Conservation (phyloP, 2,329 filamentous ascomycete species). For the Verticillium tricorpus region DNA sequence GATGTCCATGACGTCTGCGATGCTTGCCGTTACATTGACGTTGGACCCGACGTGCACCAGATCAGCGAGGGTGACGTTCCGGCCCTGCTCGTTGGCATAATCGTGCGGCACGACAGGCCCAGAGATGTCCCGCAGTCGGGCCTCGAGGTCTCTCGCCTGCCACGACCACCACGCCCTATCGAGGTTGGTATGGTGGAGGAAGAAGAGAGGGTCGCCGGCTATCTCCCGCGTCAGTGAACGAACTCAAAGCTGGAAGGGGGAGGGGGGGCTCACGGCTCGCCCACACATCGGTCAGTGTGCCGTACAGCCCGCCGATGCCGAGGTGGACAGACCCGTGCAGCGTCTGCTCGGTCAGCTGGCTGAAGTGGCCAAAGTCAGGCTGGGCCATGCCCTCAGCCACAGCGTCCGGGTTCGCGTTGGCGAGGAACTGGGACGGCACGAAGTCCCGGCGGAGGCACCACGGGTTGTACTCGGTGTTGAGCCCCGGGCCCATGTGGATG, state of each 20-base stretch:
- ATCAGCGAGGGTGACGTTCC: neutral
- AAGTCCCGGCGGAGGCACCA: conserved; percentile 14
- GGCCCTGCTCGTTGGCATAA: neutral
- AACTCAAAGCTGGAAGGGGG: too few relatives aligned
- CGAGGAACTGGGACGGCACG: too few relatives aligned
- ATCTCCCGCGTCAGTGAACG: too few relatives aligned
- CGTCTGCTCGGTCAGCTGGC: conserved; percentile 25
- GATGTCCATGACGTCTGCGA: neutral
- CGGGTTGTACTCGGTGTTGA: conserved; percentile 30
- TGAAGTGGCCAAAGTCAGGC: conserved; percentile 25
- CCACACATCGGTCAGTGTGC: too few relatives aligned
- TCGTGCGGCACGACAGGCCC: neutral
- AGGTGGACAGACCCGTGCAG: conserved; percentile 6
- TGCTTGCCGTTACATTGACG: neutral
- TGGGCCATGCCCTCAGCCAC: conserved; percentile 23
- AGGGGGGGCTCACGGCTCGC: too few relatives aligned
- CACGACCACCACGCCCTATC: conserved; percentile 22
- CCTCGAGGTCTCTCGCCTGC: conserved; percentile 16
- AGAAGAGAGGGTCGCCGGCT: conserved; percentile 22
- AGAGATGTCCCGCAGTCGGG: neutral
- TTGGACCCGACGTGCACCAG: too few relatives aligned
- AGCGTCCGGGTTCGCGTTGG: too few relatives aligned
- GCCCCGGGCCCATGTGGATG: neutral
- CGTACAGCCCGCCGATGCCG: conserved; percentile 4
- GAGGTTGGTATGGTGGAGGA: conserved; percentile 21